Evolutionary conservation across 2,329 filamentous ascomycete species (phyloP), one percentile per base, ranked within the genome.

Genomic region (Curvularia verruculosa): DNA sequence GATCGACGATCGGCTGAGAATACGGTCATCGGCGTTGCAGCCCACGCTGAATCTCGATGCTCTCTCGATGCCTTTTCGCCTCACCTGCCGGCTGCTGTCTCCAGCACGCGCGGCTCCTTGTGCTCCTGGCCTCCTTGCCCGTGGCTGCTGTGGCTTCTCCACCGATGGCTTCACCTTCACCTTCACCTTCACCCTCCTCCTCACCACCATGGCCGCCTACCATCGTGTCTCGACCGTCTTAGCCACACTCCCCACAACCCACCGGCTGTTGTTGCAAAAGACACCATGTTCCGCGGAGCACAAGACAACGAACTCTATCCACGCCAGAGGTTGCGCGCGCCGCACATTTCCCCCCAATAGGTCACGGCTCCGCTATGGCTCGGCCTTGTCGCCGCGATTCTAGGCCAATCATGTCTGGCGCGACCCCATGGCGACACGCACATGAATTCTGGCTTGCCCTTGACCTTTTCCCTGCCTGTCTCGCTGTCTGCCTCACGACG

Each of bases 1-100:
- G 34, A 58, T 58, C 56, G 56, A 29, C 52, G 47, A 58, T 58
- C 8, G 26, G 8, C 5, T n/a, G n/a, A n/a, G 46, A 34, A 21
- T 15, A 41, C 10, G 29, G 41, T 3, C 50, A 56, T 58, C 56
- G 51, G 34, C 15, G 13, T 41, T 15, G 39, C 10, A 13, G 5
- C 13, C 31, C 15, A 5, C 13, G 15, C 6, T 2, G 1, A 7
- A 52, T 56, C 37, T 43, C 43, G 54, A 56, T 57, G 23, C 15
- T 37, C 15, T 49, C 7, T 29, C 31, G 13, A 36, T 36, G 41
- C 15, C 31, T 21, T 40, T 12, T 40, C 18, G 18, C 37, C 37
- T 40, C 37, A 40, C 13, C 37, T n/a, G 13, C 31, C 31, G 13
- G 31, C 13, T 5, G 2, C 2, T 36, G 31, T 36, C 5, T 3